Conservation (phyloP, 352 stramenopile genomes). For the Globisporangium recalcitrans region DNA sequence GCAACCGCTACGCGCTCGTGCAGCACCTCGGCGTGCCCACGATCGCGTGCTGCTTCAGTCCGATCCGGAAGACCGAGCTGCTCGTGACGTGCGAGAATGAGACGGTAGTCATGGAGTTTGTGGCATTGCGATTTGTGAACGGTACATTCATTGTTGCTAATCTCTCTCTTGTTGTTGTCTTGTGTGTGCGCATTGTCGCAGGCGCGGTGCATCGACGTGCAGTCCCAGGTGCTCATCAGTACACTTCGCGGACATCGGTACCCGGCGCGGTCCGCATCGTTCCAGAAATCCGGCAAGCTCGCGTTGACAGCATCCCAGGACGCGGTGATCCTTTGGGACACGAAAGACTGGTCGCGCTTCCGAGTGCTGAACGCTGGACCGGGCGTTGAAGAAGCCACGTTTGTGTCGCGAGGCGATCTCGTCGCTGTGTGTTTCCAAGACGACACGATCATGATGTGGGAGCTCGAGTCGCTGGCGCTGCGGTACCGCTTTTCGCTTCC, state of each 20-base stretch:
- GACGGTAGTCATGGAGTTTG: slow-evolving; percentile 28
- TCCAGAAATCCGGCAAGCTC: slow-evolving; percentile 67
- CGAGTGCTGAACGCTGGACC: slow-evolving; percentile 73
- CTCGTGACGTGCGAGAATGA: slow-evolving; percentile 83
- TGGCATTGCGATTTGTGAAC: background rate
- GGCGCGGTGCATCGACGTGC: slow-evolving; percentile 71
- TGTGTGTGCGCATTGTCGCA: slow-evolving; percentile 14
- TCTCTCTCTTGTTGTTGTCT: too few relatives aligned
- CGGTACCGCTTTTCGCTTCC: slow-evolving; percentile 68
- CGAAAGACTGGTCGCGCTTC: slow-evolving; percentile 77
- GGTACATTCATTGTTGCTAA: too few relatives aligned
- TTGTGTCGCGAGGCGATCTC: slow-evolving; percentile 51
- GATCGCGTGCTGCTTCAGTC: slow-evolving; percentile 68
- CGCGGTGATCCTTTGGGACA: slow-evolving; percentile 82
- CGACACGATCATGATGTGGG: slow-evolving; percentile 85
- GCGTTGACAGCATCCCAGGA: slow-evolving; percentile 74
- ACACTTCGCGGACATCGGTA: slow-evolving; percentile 66
- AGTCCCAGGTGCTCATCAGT: slow-evolving; percentile 67
- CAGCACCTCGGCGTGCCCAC: slow-evolving; percentile 57
- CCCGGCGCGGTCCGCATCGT: slow-evolving; percentile 49
- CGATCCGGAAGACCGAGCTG: slow-evolving; percentile 57
- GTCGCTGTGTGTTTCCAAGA: slow-evolving; percentile 82
- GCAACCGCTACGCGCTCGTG: slow-evolving; percentile 72
- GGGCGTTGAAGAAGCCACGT: slow-evolving; percentile 58
- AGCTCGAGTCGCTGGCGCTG: slow-evolving; percentile 66